Evolutionary conservation across 2,329 filamentous ascomycete species (phyloP).

Genomic region (Colletotrichum spinosum): DNA sequence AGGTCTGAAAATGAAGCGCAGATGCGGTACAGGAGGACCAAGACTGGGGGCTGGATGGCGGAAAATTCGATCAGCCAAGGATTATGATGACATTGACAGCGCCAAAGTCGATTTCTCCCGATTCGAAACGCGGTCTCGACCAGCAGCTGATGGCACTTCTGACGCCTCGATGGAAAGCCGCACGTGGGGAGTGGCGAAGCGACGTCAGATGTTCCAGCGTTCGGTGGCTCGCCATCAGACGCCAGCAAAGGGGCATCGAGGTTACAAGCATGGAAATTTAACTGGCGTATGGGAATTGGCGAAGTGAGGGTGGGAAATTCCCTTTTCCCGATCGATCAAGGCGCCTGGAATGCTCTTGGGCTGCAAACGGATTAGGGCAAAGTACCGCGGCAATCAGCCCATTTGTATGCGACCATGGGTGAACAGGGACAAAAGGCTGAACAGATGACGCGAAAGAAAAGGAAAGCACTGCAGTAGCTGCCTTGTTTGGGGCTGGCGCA

Average conservation of each 20-base stretch:
- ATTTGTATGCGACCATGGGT: neutral
- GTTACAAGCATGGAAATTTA: too few relatives aligned
- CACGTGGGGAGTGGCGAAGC: conserved; percentile 2
- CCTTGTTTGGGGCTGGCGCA: neutral
- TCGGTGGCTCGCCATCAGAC: neutral
- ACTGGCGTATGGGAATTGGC: too few relatives aligned
- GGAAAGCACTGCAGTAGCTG: neutral
- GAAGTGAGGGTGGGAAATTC: too few relatives aligned
- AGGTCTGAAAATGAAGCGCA: too few relatives aligned
- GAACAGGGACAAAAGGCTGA: neutral
- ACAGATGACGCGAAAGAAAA: conserved; percentile 4
- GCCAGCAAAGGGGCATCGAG: neutral
- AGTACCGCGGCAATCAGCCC: neutral
- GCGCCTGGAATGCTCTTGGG: neutral
- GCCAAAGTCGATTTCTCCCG: conserved; percentile 7
- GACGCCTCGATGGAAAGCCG: neutral
- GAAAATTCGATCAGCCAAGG: neutral
- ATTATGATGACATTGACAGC: conserved; percentile 11
- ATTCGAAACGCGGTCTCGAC: neutral
- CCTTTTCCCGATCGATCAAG: conserved; percentile 3
- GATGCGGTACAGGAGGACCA: too few relatives aligned
- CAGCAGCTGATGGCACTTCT: neutral
- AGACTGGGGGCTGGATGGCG: neutral
- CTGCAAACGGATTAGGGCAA: neutral
- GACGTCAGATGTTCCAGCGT: conserved; percentile 6